Evolutionary conservation across 108 stramenopile species (phyloP), one percentile per base, ranked within the genome.

Genomic region (Fragilaria crotonensis): DNA sequence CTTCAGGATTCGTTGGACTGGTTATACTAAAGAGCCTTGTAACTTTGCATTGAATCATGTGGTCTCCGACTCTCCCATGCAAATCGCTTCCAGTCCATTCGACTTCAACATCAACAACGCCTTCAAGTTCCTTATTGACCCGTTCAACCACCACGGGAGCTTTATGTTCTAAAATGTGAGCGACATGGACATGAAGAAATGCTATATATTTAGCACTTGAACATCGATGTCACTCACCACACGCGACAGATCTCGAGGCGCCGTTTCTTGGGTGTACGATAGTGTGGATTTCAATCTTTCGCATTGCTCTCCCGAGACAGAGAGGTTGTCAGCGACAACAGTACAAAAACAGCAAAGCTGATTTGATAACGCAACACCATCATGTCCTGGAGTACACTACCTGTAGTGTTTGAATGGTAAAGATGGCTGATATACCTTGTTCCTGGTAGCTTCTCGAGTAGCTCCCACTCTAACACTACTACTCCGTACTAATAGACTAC

Each of bases 31-130:
- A 60, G 29, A 87, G 64, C 36, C 92, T 72, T 14, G 88, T 93
- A 41, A 93, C 92, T 26, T 66, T 72, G 57, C 80, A 76, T 62
- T 72, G 58, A 48, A 93, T 77, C 27, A 77, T 55, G 65, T 86
- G 81, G 32, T 87, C 80, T 33, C 92, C 92, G 32, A 93, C 92
- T 33, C 77, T 63, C 5, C 84, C 68, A 57, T 93, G 92, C 67
- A 93, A 68, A 20, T 93, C 86, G 25, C 70, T 64, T 0, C 92
- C 92, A 2, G 54, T 74, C 84, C 85, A 93, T 31, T 78, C 78
- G 5, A 93, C 88, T 59, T 93, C 84, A 19, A 93, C 88, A 53
- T 89, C 80, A 0, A 88, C 76, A 2, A 93, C 92, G 33, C 88
- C 87, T 50, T 85, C 77, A 45, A 89, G 68, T 41, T 82, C 87